These are phyloP conservation scores for Colletotrichum tofieldiae DNA, from an alignment of 2,329 filamentous ascomycete genomes.

Conservation along the genomic window DNA sequence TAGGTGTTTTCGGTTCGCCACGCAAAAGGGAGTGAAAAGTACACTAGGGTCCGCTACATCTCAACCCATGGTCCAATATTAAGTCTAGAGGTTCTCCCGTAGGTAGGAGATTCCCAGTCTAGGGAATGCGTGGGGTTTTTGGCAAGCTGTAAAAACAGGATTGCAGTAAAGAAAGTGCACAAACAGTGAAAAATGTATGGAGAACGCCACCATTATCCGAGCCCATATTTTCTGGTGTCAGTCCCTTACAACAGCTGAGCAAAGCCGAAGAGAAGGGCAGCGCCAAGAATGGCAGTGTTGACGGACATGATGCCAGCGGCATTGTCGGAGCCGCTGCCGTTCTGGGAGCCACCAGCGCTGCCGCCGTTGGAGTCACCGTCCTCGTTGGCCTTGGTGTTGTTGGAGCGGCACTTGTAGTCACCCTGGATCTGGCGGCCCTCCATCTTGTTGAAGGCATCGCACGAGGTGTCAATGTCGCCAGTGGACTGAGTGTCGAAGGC, in stretches of 20 bases:
- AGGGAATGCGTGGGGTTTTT: conserved; percentile 35
- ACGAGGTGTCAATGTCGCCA: conserved; percentile 70
- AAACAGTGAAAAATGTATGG: conserved; percentile 44
- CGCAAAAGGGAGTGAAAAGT: conserved; percentile 49
- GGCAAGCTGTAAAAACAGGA: conserved; percentile 39
- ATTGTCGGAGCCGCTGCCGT: conserved; percentile 51
- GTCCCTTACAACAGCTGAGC: conserved; percentile 67
- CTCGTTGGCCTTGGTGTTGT: conserved; percentile 68
- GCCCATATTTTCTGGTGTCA: conserved; percentile 24
- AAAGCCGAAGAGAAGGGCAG: conserved; percentile 63
- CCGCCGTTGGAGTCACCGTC: conserved; percentile 54
- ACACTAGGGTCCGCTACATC: conserved; percentile 43
- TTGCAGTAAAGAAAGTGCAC: conserved; percentile 41
- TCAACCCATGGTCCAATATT: conserved; percentile 53
- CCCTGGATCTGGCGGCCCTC: conserved; percentile 62
- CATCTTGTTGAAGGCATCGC: conserved; percentile 68
- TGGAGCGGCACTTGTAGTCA: conserved; percentile 64
- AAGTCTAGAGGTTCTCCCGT: conserved; percentile 61
- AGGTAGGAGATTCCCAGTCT: conserved; percentile 51
- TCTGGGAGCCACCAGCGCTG: conserved; percentile 48
- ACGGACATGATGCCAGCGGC: conserved; percentile 63
- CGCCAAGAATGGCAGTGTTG: conserved; percentile 64
- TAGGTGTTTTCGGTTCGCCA: conserved; percentile 40
- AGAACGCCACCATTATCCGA: conserved; percentile 45
- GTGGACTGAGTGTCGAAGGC: conserved; percentile 80